These are phyloP conservation scores for Ogataea paraovalis DNA, from an alignment of 805 yeast genomes.

Conservation along the genomic window DNA sequence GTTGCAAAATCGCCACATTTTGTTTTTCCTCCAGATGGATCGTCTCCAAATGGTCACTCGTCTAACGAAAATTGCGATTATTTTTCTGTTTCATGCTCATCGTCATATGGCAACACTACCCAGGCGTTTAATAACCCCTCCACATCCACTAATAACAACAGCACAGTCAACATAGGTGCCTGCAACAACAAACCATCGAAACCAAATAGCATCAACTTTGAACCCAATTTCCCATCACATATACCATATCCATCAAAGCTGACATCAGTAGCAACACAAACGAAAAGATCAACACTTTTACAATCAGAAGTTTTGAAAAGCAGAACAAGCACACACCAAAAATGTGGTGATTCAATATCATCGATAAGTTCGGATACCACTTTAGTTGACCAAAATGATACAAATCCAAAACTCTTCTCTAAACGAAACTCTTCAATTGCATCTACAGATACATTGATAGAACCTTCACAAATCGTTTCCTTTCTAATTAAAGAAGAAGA, in stretches of 20 bases:
- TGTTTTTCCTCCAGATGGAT: constrained; percentile 1
- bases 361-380: constrained; percentile 21
- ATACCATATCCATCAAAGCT: background rate
- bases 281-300: background rate
- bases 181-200: background rate
- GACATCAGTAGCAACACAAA: background rate
- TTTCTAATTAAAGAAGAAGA: constrained; percentile 19
- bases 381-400: constrained; percentile 10
- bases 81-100: constrained; percentile 1
- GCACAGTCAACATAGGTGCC: background rate
- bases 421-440: constrained; percentile 15
- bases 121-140: background rate
- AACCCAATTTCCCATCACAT: background rate
- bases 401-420: background rate
- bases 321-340: constrained; percentile 8
- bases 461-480: constrained; percentile 12
- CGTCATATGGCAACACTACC: background rate
- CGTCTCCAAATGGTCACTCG: background rate
- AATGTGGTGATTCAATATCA: constrained; percentile 18
- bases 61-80: constrained; percentile 1
- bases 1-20: constrained; percentile 7
- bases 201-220: background rate
- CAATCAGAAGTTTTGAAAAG: background rate
- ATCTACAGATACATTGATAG: constrained; percentile 21
- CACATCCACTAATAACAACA: background rate